phyloP scores from a whole-genome alignment of 108 stramenopile genomes.

The Hondaea fermentalgiana region DNA sequence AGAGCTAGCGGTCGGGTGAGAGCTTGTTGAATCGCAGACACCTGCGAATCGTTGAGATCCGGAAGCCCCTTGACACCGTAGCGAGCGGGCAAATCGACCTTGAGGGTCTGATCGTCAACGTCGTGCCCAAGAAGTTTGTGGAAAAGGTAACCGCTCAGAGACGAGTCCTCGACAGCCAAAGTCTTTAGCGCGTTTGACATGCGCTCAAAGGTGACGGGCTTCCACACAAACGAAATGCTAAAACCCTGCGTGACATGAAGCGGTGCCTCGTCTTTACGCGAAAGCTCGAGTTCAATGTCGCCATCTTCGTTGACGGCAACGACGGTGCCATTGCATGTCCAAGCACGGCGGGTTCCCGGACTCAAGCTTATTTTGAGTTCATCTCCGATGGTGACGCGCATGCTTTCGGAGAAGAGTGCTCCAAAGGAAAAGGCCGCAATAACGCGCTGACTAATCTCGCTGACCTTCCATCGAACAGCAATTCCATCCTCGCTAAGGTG shows the following conservation, averaged over 20 bases:
- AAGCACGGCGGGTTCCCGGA: conserved; percentile 17
- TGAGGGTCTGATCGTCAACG: conserved; percentile 76
- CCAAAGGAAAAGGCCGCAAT: conserved; percentile 68
- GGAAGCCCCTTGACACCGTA: conserved; percentile 57
- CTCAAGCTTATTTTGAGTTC: conserved; percentile 72
- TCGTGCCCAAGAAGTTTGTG: conserved; percentile 91
- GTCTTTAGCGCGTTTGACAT: conserved; percentile 95
- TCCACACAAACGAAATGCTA: conserved; percentile 93
- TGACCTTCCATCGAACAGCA: conserved; percentile 64
- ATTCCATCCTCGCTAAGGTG: conserved; percentile 74
- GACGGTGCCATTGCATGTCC: conserved; percentile 48
- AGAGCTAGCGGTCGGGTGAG: conserved; percentile 81
- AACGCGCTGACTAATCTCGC: conserved; percentile 59
- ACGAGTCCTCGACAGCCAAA: conserved; percentile 93
- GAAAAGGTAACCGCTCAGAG: conserved; percentile 91
- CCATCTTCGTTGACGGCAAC: conserved; percentile 80
- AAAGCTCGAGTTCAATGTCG: conserved; percentile 75
- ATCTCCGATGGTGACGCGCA: conserved; percentile 80
- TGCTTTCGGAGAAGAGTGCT: conserved; percentile 54
- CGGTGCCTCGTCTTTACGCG: conserved; percentile 32
- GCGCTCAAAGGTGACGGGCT: conserved; percentile 85
- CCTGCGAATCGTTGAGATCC: conserved; percentile 86
- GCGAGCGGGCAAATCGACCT: conserved; percentile 29
- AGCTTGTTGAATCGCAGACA: conserved; percentile 73
- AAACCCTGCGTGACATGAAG: conserved; percentile 73